A percentile compares a stretch with the other conserved stretches of the same genome.
Evolutionary conservation across 257 asterid species (phyloP).

Genomic region (Solanum clarkiae): DNA sequence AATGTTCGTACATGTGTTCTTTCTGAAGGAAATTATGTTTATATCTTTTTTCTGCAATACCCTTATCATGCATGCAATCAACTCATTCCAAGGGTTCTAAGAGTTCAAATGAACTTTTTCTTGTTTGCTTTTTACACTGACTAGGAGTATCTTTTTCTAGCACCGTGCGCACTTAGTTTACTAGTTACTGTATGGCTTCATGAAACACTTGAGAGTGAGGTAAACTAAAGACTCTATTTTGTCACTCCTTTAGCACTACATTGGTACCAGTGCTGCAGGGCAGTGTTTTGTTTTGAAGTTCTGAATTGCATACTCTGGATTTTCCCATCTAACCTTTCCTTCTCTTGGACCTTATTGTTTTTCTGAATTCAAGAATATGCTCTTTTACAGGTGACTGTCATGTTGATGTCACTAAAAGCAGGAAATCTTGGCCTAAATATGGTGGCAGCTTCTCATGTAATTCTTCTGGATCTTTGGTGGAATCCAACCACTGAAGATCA

Average conservation of each 20-base stretch:
- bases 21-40: neutral
- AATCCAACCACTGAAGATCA: conserved; percentile 99
- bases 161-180: neutral
- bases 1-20: neutral
- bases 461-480: conserved; percentile 99
- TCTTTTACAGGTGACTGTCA: conserved; percentile 77
- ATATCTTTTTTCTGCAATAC: neutral
- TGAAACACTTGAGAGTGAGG: neutral
- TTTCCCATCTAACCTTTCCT: neutral
- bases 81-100: neutral
- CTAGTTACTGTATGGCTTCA: neutral
- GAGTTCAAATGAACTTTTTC: neutral
- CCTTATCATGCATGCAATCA: neutral
- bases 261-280: neutral
- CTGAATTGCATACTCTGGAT: neutral
- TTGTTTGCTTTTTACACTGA: neutral
- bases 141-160: neutral
- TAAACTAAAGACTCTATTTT: neutral
- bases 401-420: conserved; percentile 97
- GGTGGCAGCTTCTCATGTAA: conserved; percentile 97
- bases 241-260: neutral
- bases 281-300: neutral
- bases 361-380: neutral
- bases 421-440: conserved; percentile 96
- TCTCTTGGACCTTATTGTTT: neutral